Evolutionary conservation across 2,329 filamentous ascomycete genomes (phyloP).

Genomic region (Hymenoscyphus occultus): DNA sequence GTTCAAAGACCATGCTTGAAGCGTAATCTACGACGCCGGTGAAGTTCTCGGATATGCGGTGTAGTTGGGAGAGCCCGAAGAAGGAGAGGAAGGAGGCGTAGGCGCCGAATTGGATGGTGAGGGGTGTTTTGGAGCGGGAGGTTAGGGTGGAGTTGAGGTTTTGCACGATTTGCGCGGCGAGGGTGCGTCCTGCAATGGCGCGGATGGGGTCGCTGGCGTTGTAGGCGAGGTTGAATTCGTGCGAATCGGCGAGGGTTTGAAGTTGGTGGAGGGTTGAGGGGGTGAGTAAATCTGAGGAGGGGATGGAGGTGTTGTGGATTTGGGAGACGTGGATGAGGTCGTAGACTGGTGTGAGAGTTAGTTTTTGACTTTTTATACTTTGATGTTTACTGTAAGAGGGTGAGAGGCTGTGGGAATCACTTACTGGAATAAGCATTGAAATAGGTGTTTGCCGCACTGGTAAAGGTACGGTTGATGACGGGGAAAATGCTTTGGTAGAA

Average conservation of each 20-base stretch:
- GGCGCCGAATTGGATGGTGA: conserved; percentile 58
- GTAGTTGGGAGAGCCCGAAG: conserved; percentile 57
- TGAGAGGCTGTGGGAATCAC: conserved; percentile 28
- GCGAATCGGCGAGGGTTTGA: conserved; percentile 69
- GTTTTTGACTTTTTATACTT: background rate
- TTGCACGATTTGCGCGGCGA: conserved; percentile 41
- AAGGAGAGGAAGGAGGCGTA: conserved; percentile 62
- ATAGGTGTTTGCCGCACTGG: conserved; percentile 46
- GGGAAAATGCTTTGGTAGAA: conserved; percentile 57
- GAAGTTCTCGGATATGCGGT: conserved; percentile 58
- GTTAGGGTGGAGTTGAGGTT: conserved; percentile 52
- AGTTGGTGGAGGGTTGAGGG: conserved; percentile 58
- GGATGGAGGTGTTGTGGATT: conserved; percentile 61
- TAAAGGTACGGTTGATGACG: conserved; percentile 53
- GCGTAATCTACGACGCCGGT: conserved; percentile 80
- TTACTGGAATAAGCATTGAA: conserved; percentile 61
- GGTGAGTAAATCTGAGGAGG: conserved; percentile 58
- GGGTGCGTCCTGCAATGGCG: conserved; percentile 55
- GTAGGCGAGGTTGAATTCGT: conserved; percentile 82
- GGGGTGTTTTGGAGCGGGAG: conserved; percentile 42
- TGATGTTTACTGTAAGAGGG: background rate
- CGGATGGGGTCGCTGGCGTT: conserved; percentile 67
- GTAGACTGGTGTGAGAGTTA: conserved; percentile 44
- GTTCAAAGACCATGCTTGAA: conserved; percentile 76
- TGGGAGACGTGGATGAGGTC: conserved; percentile 58